Base-by-base conservation (phyloP, 192 early-diverging fungal genomes). In the Chytriomyces sp. region DNA sequence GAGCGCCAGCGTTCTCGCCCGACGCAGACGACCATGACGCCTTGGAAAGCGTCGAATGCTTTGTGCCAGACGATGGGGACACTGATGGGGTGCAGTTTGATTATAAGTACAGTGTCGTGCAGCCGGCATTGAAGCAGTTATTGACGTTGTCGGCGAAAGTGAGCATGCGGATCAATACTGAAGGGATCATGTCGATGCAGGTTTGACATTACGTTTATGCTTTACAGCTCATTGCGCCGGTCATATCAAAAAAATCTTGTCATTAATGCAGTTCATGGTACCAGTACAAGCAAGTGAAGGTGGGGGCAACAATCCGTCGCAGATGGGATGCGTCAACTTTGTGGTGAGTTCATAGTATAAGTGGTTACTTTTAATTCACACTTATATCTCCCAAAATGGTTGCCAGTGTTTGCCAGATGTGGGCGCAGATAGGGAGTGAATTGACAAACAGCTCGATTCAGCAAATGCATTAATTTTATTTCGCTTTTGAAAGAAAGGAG, bases 121-220 rank as follows among this genome's bases (percentile, higher is more conserved):
- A 49, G 30, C 41, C 63, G 12, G 38, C 63, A 64, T n/a, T 64
- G 5, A 64, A 49, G 40, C 36, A 44, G 26, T 38, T 64, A 26
- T 41, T 64, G 22, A 6, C 49, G 40, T 30, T 64, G 6, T 44
- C 38, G 22, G 25, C 63, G 4, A 64, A 41, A 38, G 63, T 64
- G 39, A 44, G 39, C 37, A 44, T 64, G 40, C 17, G 63, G 19
- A 44, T 64, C 6, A 64, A 64, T 64, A 22, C 6, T 8, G 63
- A 64, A 41, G 63, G 63, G 12, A 64, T 64, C 39, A 19, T 64
- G 5, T 64, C 63, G n/a, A 64, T 64, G 63, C 63, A 64, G 59
- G 59, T 58, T 58, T 58, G 8, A 8, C 10, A 58, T 61, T 17
- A 61, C 6, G 30, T 61, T 8, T n/a, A n/a, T n/a, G n/a, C 33